Conservation (phyloP, 805 yeast species). For the Monosporozyma solicola region DNA sequence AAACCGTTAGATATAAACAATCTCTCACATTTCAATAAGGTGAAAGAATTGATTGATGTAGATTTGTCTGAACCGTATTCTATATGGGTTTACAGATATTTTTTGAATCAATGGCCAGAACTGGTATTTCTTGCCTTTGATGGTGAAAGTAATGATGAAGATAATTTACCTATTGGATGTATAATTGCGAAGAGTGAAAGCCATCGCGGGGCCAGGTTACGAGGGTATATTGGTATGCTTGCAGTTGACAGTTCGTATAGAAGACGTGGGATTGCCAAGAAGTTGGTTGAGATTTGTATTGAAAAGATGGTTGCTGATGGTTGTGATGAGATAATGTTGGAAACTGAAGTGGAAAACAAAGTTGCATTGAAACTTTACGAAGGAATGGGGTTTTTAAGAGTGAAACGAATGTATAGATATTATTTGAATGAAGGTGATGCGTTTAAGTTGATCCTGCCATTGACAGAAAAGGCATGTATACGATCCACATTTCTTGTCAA, state of each 20-base stretch:
- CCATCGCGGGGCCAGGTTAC: constrained; percentile 54
- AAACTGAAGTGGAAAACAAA: constrained; percentile 76
- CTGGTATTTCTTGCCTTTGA: constrained; percentile 59
- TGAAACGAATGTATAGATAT: constrained; percentile 74
- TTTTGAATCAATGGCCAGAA: constrained; percentile 85
- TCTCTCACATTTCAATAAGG: constrained; percentile 35
- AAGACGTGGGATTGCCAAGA: constrained; percentile 75
- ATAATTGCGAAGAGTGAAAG: constrained; percentile 74
- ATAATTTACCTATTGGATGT: constrained; percentile 55
- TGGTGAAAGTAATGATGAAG: constrained; percentile 14
- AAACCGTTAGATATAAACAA: constrained; percentile 21
- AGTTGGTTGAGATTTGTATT: constrained; percentile 53
- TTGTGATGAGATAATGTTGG: constrained; percentile 88
- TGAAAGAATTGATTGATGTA: constrained; percentile 50
- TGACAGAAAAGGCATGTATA: constrained; percentile 48
- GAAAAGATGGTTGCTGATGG: constrained; percentile 51
- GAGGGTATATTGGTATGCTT: constrained; percentile 96
- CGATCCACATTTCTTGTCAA: constrained; percentile 42
- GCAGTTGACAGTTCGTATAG: constrained; percentile 68
- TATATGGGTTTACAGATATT: constrained; percentile 83
- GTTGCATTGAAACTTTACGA: constrained; percentile 67
- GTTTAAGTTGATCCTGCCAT: constrained; percentile 72
- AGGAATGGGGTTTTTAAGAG: constrained; percentile 63
- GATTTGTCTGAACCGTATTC: constrained; percentile 94
- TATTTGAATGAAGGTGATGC: constrained; percentile 93